Base-by-base conservation (phyloP, 2,329 filamentous ascomycete genomes). In the Pseudocercospora eumusae region DNA sequence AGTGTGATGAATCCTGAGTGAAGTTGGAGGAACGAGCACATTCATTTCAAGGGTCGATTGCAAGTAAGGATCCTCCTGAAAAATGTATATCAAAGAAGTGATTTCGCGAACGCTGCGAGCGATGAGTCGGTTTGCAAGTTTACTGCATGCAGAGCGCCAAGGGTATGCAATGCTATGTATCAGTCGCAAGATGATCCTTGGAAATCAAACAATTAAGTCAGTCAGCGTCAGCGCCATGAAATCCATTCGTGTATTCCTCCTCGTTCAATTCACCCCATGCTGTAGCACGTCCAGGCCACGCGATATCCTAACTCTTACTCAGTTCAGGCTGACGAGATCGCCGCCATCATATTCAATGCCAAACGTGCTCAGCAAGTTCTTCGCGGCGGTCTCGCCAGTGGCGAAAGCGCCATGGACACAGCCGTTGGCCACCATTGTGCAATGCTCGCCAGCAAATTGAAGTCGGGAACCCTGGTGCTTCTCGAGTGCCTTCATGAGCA, bases 371-470 rank as follows among this genome's bases (percentile, higher is more conserved):
- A 79, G 64, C 53, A 79, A 64, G 65, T 79, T 79, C 60, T 70
- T 73, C 27, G 77, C 77, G 13, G 77, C 75, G 20, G 71, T 74
- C 68, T 79, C 77, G 33, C 77, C 77, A 15, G 77, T 78, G 56
- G 75, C 76, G 63, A 78, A 79, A n/a, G 77, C 77, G 21, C 77
- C 77, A 66, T 79, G 77, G 23, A 79, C 77, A 68, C 77, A 79
- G 31, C 77, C 77, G 66, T 79, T 79, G 18, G 74, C 77, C 27
- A 74, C 71, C 64, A 75, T 61, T 33, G 76, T 76, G 59, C 76
- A 78, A 64, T 71, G 69, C 60, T 71, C 69, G 33, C 78, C 78
- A 1, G 78, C 78, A 57, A 79, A 79, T 60, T 79, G 78, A 57
- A 79, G 68, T 60, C 74, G 69, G 40, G 71, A 75, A 18, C 56